phyloP scores from a whole-genome alignment of 305 asterid genomes.

The Nicotiana rustica region DNA sequence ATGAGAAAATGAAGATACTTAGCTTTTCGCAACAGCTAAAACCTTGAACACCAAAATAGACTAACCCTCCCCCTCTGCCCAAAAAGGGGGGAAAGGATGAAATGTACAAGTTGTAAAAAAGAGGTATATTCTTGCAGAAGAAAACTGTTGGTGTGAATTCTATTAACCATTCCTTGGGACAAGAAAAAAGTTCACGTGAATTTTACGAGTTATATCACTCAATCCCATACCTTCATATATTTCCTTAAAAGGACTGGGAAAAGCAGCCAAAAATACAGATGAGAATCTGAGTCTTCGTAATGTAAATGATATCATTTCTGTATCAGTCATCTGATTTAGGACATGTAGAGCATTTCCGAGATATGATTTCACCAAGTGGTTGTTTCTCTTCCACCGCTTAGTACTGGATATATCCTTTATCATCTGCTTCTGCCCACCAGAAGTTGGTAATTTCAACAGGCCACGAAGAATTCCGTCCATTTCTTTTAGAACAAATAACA shows the following conservation, averaged over 20 bases:
- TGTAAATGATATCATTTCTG: constrained; percentile 82
- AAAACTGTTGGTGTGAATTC: neutral
- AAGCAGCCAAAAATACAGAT: constrained; percentile 78
- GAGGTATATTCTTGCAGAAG: constrained; percentile 2
- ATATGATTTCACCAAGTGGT: constrained; percentile 86
- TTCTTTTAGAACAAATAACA: constrained; percentile 82
- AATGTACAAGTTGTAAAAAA: constrained; percentile 9
- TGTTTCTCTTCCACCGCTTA: constrained; percentile 79
- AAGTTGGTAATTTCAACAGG: constrained; percentile 64
- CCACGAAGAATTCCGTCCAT: constrained; percentile 92
- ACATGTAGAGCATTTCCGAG: constrained; percentile 91
- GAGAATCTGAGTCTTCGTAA: constrained; percentile 74
- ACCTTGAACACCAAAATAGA: neutral
- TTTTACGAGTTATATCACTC: neutral
- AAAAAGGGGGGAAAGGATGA: neutral
- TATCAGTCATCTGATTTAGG: constrained; percentile 92
- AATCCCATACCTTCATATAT: constrained; percentile 70
- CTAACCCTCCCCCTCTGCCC: neutral
- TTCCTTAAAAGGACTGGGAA: constrained; percentile 85
- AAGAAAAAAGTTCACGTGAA: constrained; percentile 19
- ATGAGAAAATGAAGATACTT: neutral
- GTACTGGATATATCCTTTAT: constrained; percentile 63
- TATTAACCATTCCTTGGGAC: constrained; percentile 11
- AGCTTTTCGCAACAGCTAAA: neutral
- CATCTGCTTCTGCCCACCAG: constrained; percentile 78